phyloP scores from a whole-genome alignment of 2,329 filamentous ascomycete genomes.

The Phialophora tarda region DNA sequence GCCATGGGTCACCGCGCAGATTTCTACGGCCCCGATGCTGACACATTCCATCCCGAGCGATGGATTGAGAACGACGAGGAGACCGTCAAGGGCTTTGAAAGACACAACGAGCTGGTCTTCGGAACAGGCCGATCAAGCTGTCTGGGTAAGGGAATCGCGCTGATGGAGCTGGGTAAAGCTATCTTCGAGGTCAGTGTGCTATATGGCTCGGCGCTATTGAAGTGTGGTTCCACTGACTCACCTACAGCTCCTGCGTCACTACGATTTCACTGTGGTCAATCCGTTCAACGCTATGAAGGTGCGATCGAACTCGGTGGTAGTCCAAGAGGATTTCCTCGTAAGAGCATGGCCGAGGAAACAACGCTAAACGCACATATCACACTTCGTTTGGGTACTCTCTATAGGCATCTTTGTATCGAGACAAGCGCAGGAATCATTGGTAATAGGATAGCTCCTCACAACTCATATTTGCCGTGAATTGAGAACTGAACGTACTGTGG shows the following conservation, averaged over 20 bases:
- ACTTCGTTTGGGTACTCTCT: neutral
- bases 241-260: constrained; percentile 5
- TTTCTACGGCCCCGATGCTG: constrained; percentile 50
- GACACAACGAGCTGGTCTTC: constrained; percentile 53
- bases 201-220: neutral
- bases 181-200: constrained; percentile 3
- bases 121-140: constrained; percentile 54
- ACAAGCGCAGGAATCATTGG: neutral
- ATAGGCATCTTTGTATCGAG: neutral
- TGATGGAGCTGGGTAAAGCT: constrained; percentile 58
- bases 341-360: constrained; percentile 12
- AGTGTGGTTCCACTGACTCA: neutral
- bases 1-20: constrained; percentile 47
- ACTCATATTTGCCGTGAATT: neutral
- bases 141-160: constrained; percentile 55
- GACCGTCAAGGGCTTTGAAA: constrained; percentile 47
- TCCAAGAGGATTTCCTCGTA: constrained; percentile 10
- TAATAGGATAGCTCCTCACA: neutral
- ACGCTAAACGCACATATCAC: neutral
- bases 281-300: constrained; percentile 9
- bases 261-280: constrained; percentile 6
- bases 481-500: neutral
- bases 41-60: constrained; percentile 56
- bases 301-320: constrained; percentile 7
- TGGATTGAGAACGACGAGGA: constrained; percentile 53